Conservation (phyloP, 495 filamentous ascomycete genomes). For the Penicillium coprophilum region DNA sequence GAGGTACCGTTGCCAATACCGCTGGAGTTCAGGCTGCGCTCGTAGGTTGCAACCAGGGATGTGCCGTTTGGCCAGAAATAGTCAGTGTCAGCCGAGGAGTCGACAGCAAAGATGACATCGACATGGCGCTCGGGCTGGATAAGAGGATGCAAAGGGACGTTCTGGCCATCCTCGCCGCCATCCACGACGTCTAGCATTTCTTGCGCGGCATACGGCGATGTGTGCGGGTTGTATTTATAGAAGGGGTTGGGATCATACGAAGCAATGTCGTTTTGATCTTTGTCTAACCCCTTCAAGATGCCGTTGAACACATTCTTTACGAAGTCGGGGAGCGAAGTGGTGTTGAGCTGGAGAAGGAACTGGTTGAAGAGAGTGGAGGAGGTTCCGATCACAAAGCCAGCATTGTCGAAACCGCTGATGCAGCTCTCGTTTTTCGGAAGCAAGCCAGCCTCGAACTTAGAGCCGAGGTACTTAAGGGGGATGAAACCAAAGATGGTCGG, state of each 20-base stretch:
- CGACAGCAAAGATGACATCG: slow-evolving; percentile 91
- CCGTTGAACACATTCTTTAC: slow-evolving; percentile 50
- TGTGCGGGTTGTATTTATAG: slow-evolving; percentile 61
- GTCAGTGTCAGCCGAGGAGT: slow-evolving; percentile 77
- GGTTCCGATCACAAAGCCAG: slow-evolving; percentile 85
- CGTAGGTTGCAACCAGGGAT: slow-evolving; percentile 76
- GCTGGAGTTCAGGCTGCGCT: slow-evolving; percentile 58
- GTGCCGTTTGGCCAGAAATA: slow-evolving; percentile 86
- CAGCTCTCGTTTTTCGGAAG: slow-evolving; percentile 62
- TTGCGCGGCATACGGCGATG: slow-evolving; percentile 57
- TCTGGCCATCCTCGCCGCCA: slow-evolving; percentile 83
- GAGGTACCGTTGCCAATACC: slow-evolving; percentile 74
- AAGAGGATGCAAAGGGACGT: slow-evolving; percentile 82
- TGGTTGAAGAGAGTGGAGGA: slow-evolving; percentile 89
- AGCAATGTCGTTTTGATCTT: slow-evolving; percentile 73
- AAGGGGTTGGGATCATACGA: slow-evolving; percentile 86
- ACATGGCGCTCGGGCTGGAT: slow-evolving; percentile 76
- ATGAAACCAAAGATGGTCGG: slow-evolving; percentile 78
- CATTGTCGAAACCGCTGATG: slow-evolving; percentile 79
- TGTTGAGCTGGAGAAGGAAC: slow-evolving; percentile 60
- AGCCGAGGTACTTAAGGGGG: slow-evolving; percentile 73
- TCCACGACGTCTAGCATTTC: slow-evolving; percentile 74
- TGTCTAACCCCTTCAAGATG: slow-evolving; percentile 56
- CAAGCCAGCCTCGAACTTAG: slow-evolving; percentile 69
- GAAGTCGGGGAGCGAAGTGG: slow-evolving; percentile 53